Conservation (phyloP, 257 asterid genomes). For the Cruciata laevipes region DNA sequence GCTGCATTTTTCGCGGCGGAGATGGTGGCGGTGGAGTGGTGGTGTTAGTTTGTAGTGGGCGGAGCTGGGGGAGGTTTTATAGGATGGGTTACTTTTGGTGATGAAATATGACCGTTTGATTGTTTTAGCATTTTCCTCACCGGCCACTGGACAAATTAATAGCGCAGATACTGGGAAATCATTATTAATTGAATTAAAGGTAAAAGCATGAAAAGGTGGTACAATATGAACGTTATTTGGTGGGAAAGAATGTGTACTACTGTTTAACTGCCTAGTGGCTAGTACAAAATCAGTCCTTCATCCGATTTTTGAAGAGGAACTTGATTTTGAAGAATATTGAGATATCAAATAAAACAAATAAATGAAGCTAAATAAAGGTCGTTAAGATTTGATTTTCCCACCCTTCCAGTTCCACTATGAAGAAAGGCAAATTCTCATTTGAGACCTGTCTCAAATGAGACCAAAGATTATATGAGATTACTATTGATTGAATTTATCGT, state of each 20-base stretch:
- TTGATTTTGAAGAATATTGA: too few relatives aligned
- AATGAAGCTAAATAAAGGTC: too few relatives aligned
- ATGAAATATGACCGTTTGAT: neutral
- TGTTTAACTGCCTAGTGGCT: neutral
- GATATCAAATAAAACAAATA: too few relatives aligned
- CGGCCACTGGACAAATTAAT: too few relatives aligned
- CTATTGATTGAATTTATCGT: too few relatives aligned
- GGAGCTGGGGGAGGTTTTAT: slow-evolving; percentile 1
- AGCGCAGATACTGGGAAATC: neutral
- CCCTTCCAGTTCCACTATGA: too few relatives aligned
- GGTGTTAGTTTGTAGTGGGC: neutral
- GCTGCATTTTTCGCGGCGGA: neutral
- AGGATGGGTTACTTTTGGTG: neutral
- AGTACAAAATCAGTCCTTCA: neutral
- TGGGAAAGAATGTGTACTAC: neutral
- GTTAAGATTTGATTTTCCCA: too few relatives aligned
- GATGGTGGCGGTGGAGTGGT: neutral
- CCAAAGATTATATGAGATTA: too few relatives aligned
- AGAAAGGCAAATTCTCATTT: too few relatives aligned
- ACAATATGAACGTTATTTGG: neutral
- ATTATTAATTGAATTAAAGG: neutral
- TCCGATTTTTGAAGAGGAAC: neutral
- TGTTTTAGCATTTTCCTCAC: too few relatives aligned
- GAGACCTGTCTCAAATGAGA: too few relatives aligned
- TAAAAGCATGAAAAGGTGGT: neutral